Evolutionary conservation across 257 asterid species (phyloP).

Genomic region (Lithospermum erythrorhizon): DNA sequence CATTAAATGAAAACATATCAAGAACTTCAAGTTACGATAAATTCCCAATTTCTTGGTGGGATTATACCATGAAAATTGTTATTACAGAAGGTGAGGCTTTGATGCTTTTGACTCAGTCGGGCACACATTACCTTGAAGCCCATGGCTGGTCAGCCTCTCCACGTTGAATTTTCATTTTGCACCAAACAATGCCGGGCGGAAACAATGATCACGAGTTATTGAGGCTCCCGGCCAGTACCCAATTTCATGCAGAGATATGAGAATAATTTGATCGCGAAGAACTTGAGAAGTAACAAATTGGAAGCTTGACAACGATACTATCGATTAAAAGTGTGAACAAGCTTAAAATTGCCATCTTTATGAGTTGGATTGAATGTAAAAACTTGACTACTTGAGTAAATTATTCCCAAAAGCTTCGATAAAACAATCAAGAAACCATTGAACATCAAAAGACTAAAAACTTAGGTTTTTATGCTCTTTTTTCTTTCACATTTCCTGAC

Average conservation of each 20-base stretch:
- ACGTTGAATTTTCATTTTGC: conserved; percentile 43
- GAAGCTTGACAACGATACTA: conserved; percentile 41
- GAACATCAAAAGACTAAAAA: conserved; percentile 1
- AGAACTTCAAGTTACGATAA: conserved; percentile 69
- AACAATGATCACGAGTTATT: conserved; percentile 52
- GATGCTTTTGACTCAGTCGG: conserved; percentile 62
- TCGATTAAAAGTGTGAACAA: conserved; percentile 29
- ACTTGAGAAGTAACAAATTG: conserved; percentile 28
- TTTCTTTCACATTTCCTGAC: conserved; percentile 10
- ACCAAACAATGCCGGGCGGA: conserved; percentile 75
- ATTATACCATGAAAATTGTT: conserved; percentile 67
- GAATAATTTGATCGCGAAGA: conserved; percentile 30
- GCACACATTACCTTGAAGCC: conserved; percentile 73
- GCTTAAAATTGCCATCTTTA: conserved; percentile 34
- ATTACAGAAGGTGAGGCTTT: conserved; percentile 68
- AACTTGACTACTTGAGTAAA: background rate
- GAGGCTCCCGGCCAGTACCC: conserved; percentile 48
- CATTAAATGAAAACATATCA: conserved; percentile 79
- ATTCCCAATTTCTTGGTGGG: conserved; percentile 48
- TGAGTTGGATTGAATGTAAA: conserved; percentile 11
- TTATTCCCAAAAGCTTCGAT: conserved; percentile 10
- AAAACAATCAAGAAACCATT: conserved; percentile 6
- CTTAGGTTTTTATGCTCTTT: background rate
- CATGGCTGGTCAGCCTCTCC: conserved; percentile 58
- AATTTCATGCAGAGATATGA: conserved; percentile 51